Evolutionary conservation across 371 early-diverging fungal genomes (phyloP), one percentile per base, ranked within the genome.

Genomic region (Saksenaea oblongispora): DNA sequence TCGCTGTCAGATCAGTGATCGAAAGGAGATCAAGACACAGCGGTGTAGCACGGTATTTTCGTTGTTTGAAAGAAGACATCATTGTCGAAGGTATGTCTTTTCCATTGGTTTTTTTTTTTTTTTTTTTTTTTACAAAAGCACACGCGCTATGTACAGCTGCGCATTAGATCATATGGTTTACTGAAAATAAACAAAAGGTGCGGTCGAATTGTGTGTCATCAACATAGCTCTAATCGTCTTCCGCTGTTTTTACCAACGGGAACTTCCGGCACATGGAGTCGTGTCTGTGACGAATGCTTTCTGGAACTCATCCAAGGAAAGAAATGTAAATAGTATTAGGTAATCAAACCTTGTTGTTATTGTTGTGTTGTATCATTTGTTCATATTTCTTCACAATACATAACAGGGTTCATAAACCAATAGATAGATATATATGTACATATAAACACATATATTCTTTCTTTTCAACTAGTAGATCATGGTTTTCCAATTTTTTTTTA

Each of bases 261-360:
- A 13, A 54, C 26, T 22, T 26, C 42, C 28, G 58, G 58, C 39
- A 4, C 39, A 42, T 72, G 72, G 72, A 26, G 64, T 56, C 65
- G 72, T 34, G 69, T 72, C 13, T 72, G 72, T 41, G 69, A 68
- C 59, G 27, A 36, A 4, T 72, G 72, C 34, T 72, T 72, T 54
- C 37, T 59, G 54, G 58, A 57, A 15, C 55, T 65, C 5, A 63
- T 65, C 39, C 51, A 22, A 31, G 31, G 44, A 18, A 17, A 41
- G 24, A 58, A 59, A 17, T 15, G 42, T 18, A 47, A 18, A 47
- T 22, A 47, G 24, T 22, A 18, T 22, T 18, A 10, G 22, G 22
- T 18, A 47, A 14, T 8, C 47, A 47, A 15, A 47, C 47, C 4
- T 39, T 39, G 11, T 39, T 39, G n/a, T 31, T 31, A 31, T 31